Evolutionary conservation across 139 green algal genomes (phyloP), one percentile per base, ranked within the genome.

Genomic region (Pleodorina starrii): DNA sequence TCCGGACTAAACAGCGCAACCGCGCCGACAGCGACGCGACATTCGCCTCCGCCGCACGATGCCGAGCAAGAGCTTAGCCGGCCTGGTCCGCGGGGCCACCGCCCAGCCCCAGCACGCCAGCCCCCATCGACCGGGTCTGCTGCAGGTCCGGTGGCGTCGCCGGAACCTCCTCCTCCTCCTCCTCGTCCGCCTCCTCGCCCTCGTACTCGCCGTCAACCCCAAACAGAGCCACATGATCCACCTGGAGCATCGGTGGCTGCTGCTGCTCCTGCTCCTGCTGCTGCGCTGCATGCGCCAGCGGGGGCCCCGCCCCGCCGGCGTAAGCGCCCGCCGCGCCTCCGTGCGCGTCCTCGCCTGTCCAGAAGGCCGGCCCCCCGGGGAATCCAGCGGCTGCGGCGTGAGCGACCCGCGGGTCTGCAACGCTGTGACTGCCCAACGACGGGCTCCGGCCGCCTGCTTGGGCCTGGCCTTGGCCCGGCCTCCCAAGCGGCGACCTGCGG

Each of bases 101-200:
- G 29, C 76, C 76, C 0, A 40, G 25, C 5, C 66, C 44, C 35
- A 89, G 69, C 84, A 82, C 69, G 2, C 84, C 84, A 2, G 38
- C 17, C 29, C 69, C 69, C 36, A 74, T 46, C 5, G 84, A 89
- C 48, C 42, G 48, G 21, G 69, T 72, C 36, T 46, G 48, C 50
- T 74, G 84, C 69, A 74, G 48, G 43, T 89, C 84, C 2, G 69
- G 69, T 23, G 84, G 84, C 23, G 84, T 82, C 0, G 84, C 36
- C 0, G 84, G 69, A 10, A 82, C 32, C 84, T 83, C 84, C 46
- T 89, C 84, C 2, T 88, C 83, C 10, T 89, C 83, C 27, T 88
- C 83, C 9, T 88, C 80, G 32, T 66, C 69, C 2, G 50, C 40
- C 46, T 77, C 69, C n/a, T 80, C 42, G 72, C 40, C 51, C 35